Evolutionary conservation across 2,329 filamentous ascomycete species (phyloP), one percentile per base, ranked within the genome.

Genomic region (Trichoderma semiorbis): DNA sequence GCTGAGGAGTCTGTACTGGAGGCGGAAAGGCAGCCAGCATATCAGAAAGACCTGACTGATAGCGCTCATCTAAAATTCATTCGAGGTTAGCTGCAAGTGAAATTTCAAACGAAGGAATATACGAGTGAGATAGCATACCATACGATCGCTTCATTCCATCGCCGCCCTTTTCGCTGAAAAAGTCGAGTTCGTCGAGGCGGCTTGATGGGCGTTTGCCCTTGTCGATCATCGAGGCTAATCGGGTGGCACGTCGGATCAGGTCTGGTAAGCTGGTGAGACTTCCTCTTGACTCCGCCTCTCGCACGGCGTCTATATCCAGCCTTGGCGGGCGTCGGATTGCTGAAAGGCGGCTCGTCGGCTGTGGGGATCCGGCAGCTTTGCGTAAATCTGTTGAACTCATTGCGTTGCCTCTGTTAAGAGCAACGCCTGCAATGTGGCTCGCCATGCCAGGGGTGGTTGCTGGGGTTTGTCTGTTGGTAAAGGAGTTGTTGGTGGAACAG

Each of bases 251-350:
- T 77, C 90, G 88, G 75, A 99, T 98, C 73, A 99, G 84, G 79
- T 98, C 96, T 0, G 95, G 92, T 72, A 99, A 84, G 81, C 95
- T 98, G 1, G 96, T 98, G 74, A 97, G 85, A 79, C 95, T 98
- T 5, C 94, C 95, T 77, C 96, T 89, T 1, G 92, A 89, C 80
- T 98, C 94, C 18, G 93, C 93, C 66, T 92, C 90, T 74, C 90
- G 88, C 4, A 97, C 92, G 5, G 93, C 93, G 78, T 95, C 91
- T 28, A 98, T 91, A 78, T 98, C 90, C 5, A 98, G 84, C 43
- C 88, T 89, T 4, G 93, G 92, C 36, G 95, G 95, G 63, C 88
- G 83, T 75, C 86, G 84, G 70, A 90, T 84, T 14, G 86, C 87
- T 12, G 89, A 90, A 28, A 89, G 75, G 21, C 84, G 82, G 74